Evolutionary conservation across 495 filamentous ascomycete species (phyloP).

Genomic region (Amniculicola lignicola): DNA sequence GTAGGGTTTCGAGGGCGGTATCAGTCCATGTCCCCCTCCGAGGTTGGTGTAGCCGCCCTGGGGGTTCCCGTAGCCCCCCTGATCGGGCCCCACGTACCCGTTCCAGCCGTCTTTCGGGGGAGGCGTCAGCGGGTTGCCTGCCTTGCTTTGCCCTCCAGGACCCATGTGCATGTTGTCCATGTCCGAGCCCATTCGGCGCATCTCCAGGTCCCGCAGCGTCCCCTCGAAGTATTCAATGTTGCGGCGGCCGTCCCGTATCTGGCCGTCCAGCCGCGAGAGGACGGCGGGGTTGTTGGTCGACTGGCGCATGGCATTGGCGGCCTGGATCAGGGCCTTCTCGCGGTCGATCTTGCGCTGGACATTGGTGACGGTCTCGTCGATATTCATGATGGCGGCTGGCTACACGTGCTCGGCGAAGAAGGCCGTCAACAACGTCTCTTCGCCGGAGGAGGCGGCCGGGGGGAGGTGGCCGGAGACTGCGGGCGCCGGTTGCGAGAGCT

Average conservation of each 20-base stretch:
- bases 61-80: constrained; percentile 53
- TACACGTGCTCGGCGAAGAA: constrained; percentile 14
- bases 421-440: constrained; percentile 21
- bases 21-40: constrained; percentile 56
- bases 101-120: constrained; percentile 50
- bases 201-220: constrained; percentile 80
- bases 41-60: constrained; percentile 55
- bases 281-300: constrained; percentile 89
- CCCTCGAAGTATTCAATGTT: constrained; percentile 95
- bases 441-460: constrained; percentile 14
- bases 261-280: constrained; percentile 79
- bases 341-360: constrained; percentile 97
- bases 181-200: constrained; percentile 65
- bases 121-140: constrained; percentile 42
- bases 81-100: constrained; percentile 42
- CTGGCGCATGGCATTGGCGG: constrained; percentile 89
- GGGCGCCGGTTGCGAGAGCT: constrained; percentile 7
- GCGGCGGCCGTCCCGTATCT: constrained; percentile 88
- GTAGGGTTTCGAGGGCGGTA: constrained; percentile 81
- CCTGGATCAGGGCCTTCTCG: constrained; percentile 92
- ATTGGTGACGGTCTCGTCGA: constrained; percentile 79
- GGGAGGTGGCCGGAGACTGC: constrained; percentile 6
- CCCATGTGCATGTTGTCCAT: constrained; percentile 61
- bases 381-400: constrained; percentile 44
- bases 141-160: constrained; percentile 38